Evolutionary conservation across 139 green algal species (phyloP), one percentile per base, ranked within the genome.

Genomic region (Haematococcus lacustris): DNA sequence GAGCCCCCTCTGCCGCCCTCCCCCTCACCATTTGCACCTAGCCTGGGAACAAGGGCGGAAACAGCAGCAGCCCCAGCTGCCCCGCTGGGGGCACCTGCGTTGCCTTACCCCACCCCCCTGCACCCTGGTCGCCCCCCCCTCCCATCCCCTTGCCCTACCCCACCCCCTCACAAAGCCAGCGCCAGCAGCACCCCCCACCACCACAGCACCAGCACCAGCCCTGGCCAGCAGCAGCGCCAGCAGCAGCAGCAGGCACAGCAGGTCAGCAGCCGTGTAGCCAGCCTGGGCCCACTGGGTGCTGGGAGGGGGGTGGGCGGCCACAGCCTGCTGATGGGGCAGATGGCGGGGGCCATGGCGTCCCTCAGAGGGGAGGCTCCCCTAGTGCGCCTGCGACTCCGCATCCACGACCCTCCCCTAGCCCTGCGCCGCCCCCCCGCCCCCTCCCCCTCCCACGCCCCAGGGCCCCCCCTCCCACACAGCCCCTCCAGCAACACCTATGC

Each of bases 301-400:
- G 30, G 40, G 2, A 0, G 26, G 41, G 38, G 51, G 67, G 38
- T 35, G 66, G 63, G 38, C 47, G 64, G 28, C 39, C n/a, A n/a
- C n/a, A n/a, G n/a, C 51, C 3, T 3, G 3, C 13, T 62, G 51
- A 28, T 35, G 3, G 51, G 51, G 51, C 51, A 63, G 41, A 78
- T 93, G 62, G 75, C 86, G 32, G 51, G 67, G 3, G 85, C 86
- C 3, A 53, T 90, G 68, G 88, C 79, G 1, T 85, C 78, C 3
- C 74, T 94, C 57, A 70, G 84, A 17, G 91, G 90, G 0, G 80
- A 88, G 34, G 81, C 75, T 0, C 88, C 90, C 0, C 66, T 91
- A 35, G 85, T 95, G 9, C 61, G 66, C 7, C 66, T 96, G 32
- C 71, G 38, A 26, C 60, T 84, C 17, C 67, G 43, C 26, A 71